A percentile compares a stretch with the other conserved stretches of the same genome.
These are phyloP conservation scores for Microbotryum intermedium DNA, from an alignment of 1,284 basidiomycete species.

Conservation along the genomic window DNA sequence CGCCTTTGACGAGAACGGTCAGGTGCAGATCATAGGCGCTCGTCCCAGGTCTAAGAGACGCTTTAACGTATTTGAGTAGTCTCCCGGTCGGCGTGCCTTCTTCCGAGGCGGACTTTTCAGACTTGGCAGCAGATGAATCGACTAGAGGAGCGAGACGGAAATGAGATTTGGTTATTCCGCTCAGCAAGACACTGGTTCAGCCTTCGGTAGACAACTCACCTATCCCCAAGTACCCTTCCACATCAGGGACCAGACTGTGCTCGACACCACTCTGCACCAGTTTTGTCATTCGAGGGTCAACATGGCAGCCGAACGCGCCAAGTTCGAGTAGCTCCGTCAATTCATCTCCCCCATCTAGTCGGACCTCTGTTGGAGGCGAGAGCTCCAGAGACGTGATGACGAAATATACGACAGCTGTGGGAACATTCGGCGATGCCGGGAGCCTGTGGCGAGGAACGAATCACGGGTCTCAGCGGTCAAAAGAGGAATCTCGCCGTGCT, in stretches of 20 bases:
- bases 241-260: constrained; percentile 56
- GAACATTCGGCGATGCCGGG: constrained; percentile 9
- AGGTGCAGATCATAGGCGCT: constrained; percentile 54
- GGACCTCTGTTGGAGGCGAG: constrained; percentile 1
- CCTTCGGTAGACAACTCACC: constrained; percentile 4
- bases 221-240: constrained; percentile 50
- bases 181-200: not conserved
- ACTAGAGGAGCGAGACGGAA: not conserved
- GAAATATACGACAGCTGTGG: constrained; percentile 57
- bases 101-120: not conserved
- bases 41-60: constrained; percentile 51
- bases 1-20: constrained; percentile 64
- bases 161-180: constrained; percentile 1
- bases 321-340: constrained; percentile 34
- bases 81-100: constrained; percentile 11
- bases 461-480: not conserved
- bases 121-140: not conserved
- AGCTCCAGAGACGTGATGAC: constrained; percentile 63
- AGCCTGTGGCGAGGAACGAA: constrained; percentile 1
- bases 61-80: constrained; percentile 41
- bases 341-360: constrained; percentile 8
- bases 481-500: not conserved
- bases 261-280: constrained; percentile 72
- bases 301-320: constrained; percentile 76
- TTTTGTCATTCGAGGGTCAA: constrained; percentile 63